Evolutionary conservation across 2,329 filamentous ascomycete genomes (phyloP), one percentile per base, ranked within the genome.

Genomic region (Pochonia chlamydosporia): DNA sequence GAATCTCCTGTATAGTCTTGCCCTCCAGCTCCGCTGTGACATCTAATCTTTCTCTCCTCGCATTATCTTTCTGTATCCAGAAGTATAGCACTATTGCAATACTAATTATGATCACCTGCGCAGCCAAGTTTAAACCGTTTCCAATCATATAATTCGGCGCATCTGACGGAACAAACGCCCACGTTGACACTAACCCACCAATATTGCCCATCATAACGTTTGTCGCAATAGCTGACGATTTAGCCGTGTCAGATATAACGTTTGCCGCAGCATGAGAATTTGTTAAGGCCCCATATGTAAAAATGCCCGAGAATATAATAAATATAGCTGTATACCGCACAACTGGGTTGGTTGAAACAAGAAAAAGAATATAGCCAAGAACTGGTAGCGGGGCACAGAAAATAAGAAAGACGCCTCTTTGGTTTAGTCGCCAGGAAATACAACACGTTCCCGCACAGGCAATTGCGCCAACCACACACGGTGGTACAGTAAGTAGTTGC

Each of bases 401-500:
- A 43, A 85, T 75, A 59, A 86, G 75, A 65, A 85, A 79, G 52
- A 82, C 67, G 46, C 75, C 71, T 16, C 84, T 74, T 2, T 65
- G 67, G 57, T 87, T 80, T 50, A 74, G 65, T n/a, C 73, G 69
- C 74, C 77, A 84, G 53, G 73, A 78, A 11, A 81, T 57, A 56
- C 74, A 78, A 0, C 81, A 79, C 31, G 85, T 65, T 2, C 77
- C 57, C 0, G 87, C 51, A 0, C 78, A 81, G 62, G 82, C 82
- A 59, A 85, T 78, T 1, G 71, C 81, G 1, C 83, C 84, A 0
- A 87, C 76, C 2, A 82, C 63, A 58, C 87, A 88, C 0, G 84
- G 84, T 0, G 84, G 84, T 0, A 87, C 84, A 0, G 84, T 87
- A 54, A 76, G 76, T 0, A 88, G 76, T 64, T 89, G 85, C 61